Conservation (phyloP, 371 early-diverging fungal species). For the Syncephalis plumigaleata region DNA sequence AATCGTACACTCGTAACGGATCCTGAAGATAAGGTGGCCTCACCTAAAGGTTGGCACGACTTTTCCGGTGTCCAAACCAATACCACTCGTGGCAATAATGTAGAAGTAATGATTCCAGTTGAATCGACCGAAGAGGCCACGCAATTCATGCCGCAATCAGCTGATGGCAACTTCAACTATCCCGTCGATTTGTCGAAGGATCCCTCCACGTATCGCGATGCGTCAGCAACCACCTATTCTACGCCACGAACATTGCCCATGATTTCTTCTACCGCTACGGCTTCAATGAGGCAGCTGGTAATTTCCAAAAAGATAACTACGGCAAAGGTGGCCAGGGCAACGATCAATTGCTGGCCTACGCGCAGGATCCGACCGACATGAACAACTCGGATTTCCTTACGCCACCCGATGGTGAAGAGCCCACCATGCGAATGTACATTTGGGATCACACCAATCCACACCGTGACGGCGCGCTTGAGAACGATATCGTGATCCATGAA, state of each 20-base stretch:
- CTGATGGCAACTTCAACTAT: slow-evolving; percentile 52
- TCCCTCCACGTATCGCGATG: slow-evolving; percentile 62
- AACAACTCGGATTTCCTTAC: slow-evolving; percentile 40
- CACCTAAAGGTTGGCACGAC: slow-evolving; percentile 66
- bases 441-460: slow-evolving; percentile 20
- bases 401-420: slow-evolving; percentile 34
- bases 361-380: slow-evolving; percentile 23
- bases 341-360: slow-evolving; percentile 36
- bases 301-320: slow-evolving; percentile 88
- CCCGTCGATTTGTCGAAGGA: slow-evolving; percentile 41
- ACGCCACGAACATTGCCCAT: slow-evolving; percentile 75
- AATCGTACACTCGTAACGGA: slow-evolving; percentile 39
- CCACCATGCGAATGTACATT: slow-evolving; percentile 28
- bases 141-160: slow-evolving; percentile 46
- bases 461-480: slow-evolving; percentile 15
- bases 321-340: slow-evolving; percentile 35
- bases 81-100: slow-evolving; percentile 67
- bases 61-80: slow-evolving; percentile 26
- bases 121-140: slow-evolving; percentile 39
- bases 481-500: slow-evolving; percentile 33
- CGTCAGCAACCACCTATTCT: slow-evolving; percentile 83
- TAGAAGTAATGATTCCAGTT: slow-evolving; percentile 35
- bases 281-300: slow-evolving; percentile 84
- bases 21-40: slow-evolving; percentile 53
- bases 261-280: slow-evolving; percentile 81